These are phyloP conservation scores for Hypoxylon subgilvum DNA, from an alignment of 495 filamentous ascomycete genomes.

Conservation along the genomic window DNA sequence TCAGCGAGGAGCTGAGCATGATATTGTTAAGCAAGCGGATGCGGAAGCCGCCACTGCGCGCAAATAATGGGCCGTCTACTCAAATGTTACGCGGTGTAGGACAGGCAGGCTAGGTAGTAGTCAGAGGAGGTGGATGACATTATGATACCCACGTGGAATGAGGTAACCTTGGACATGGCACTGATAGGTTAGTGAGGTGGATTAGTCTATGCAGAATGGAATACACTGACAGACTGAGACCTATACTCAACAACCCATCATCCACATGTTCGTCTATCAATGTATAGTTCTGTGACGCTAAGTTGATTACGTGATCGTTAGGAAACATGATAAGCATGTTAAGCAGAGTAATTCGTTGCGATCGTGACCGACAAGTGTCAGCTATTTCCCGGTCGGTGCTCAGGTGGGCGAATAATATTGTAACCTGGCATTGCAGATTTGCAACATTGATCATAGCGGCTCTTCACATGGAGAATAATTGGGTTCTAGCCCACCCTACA, in stretches of 20 bases:
- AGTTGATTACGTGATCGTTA: constrained; percentile 11
- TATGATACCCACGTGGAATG: constrained; percentile 39
- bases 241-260: no score
- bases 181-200: constrained; percentile 7
- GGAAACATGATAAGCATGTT: background rate
- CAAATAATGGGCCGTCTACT: constrained; percentile 5
- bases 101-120: background rate
- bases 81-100: background rate
- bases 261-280: no score
- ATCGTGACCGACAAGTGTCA: constrained; percentile 19
- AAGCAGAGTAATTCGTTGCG: constrained; percentile 3
- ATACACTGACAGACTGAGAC: no score
- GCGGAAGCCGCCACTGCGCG: constrained; percentile 38
- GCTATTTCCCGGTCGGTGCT: constrained; percentile 2
- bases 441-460: constrained; percentile 20
- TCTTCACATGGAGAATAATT: constrained; percentile 20
- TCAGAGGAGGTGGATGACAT: constrained; percentile 1
- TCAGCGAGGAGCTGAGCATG: constrained; percentile 82
- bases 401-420: constrained; percentile 19
- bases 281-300: background rate
- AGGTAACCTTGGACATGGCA: background rate
- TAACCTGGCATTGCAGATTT: constrained; percentile 5
- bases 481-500: constrained; percentile 15
- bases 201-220: constrained; percentile 18
- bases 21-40: constrained; percentile 74